These are phyloP conservation scores for Carnegiea gigantea DNA, from an alignment of 179 eudicot species.

Conservation along the genomic window DNA sequence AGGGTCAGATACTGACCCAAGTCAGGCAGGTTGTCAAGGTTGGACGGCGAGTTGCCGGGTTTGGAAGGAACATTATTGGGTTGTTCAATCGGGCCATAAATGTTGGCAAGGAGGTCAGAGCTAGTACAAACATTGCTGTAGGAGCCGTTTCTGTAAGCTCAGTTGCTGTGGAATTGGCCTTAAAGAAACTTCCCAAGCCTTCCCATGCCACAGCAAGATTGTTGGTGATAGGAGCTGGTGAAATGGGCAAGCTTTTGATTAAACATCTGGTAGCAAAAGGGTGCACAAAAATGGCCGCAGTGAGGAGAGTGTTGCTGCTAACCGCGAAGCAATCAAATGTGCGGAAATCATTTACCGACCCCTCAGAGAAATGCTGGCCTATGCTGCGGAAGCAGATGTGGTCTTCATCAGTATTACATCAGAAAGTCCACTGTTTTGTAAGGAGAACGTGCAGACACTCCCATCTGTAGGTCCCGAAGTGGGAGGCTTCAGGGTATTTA, in stretches of 20 bases:
- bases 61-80: slow-evolving; percentile 50
- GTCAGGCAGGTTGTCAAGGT: slow-evolving; percentile 46
- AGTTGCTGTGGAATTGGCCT: slow-evolving; percentile 48
- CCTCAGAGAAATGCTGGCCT: slow-evolving; percentile 35
- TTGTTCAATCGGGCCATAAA: slow-evolving; percentile 44
- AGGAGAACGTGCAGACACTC: slow-evolving; percentile 37
- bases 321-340: slow-evolving; percentile 32
- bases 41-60: slow-evolving; percentile 47
- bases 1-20: slow-evolving; percentile 49
- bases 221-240: slow-evolving; percentile 47
- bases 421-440: slow-evolving; percentile 37
- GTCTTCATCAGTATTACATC: slow-evolving; percentile 45
- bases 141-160: slow-evolving; percentile 54
- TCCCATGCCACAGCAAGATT: slow-evolving; percentile 31
- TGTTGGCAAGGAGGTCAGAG: slow-evolving; percentile 39
- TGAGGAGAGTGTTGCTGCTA: slow-evolving; percentile 45
- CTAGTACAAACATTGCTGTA: slow-evolving; percentile 43
- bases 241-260: slow-evolving; percentile 51
- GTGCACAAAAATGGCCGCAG: slow-evolving; percentile 43
- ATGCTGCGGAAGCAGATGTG: slow-evolving; percentile 44
- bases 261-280: slow-evolving; percentile 49
- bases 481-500: slow-evolving; percentile 40
- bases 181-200: slow-evolving; percentile 29
- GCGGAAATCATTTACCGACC: slow-evolving; percentile 43
- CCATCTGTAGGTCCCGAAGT: slow-evolving; percentile 36